Evolutionary conservation across 768 basidiomycete species (phyloP).

Genomic region (Lentinula guzmanii): DNA sequence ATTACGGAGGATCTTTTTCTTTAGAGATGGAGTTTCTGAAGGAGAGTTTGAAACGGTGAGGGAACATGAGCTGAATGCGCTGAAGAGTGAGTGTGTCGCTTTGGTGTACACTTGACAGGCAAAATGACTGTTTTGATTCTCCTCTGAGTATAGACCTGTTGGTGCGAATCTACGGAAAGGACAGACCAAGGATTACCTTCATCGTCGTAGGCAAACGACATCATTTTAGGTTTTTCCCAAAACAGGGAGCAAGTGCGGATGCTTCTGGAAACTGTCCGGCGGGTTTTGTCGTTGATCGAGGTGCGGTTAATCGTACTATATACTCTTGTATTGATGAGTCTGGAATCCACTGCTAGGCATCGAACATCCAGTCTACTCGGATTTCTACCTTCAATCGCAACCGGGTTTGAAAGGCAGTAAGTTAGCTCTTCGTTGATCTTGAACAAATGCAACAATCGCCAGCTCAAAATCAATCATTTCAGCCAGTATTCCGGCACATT

Average conservation of each 20-base stretch:
- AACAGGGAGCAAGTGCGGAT: slow-evolving; percentile 29
- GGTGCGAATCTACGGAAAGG: slow-evolving; percentile 24
- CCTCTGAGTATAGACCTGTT: not conserved
- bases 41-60: slow-evolving; percentile 22
- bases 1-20: slow-evolving; percentile 18
- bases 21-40: slow-evolving; percentile 27
- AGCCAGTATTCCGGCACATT: slow-evolving; percentile 57
- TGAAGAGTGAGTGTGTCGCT: slow-evolving; percentile 10
- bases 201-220: slow-evolving; percentile 57
- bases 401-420: slow-evolving; percentile 45
- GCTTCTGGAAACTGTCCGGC: slow-evolving; percentile 54
- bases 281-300: slow-evolving; percentile 55
- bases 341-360: slow-evolving; percentile 32
- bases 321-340: slow-evolving; percentile 9
- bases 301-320: slow-evolving; percentile 4
- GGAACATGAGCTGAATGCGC: slow-evolving; percentile 13
- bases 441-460: too few relatives aligned
- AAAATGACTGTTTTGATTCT: not conserved
- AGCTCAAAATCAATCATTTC: not conserved
- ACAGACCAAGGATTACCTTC: slow-evolving; percentile 41
- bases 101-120: too few relatives aligned
- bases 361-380: slow-evolving; percentile 48
- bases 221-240: slow-evolving; percentile 52
- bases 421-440: slow-evolving; percentile 9
- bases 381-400: slow-evolving; percentile 61